Percentiles rank a stretch among this genome's conserved stretches.
Conservation (phyloP, 257 asterid genomes). For the Jacaranda copaia region DNA sequence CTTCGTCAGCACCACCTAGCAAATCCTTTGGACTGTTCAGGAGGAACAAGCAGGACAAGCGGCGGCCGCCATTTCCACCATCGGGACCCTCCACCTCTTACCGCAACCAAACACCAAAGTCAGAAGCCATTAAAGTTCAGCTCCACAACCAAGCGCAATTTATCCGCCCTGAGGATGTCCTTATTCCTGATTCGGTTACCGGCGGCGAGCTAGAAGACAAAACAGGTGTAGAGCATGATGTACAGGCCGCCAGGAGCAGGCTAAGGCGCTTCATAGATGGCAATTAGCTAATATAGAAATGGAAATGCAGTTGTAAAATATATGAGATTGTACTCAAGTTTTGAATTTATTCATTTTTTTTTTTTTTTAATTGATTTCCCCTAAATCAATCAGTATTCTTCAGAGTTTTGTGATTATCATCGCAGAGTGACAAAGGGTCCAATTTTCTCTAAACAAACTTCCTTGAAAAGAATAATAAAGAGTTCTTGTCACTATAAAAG, state of each 20-base stretch:
- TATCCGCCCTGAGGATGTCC: conserved; percentile 52
- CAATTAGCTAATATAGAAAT: conserved; percentile 27
- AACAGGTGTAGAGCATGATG: conserved; percentile 34
- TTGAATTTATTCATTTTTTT: conserved; percentile 37
- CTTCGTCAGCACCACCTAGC: conserved; percentile 40
- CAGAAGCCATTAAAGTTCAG: conserved; percentile 57
- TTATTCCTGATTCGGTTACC: conserved; percentile 27
- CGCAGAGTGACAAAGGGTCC: too few species aligned
- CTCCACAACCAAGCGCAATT: conserved; percentile 48
- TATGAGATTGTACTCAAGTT: conserved; percentile 27
- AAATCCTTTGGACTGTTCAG: conserved; percentile 39
- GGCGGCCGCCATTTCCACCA: conserved; percentile 40
- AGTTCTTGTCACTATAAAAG: too few species aligned
- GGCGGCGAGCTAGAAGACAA: conserved; percentile 27
- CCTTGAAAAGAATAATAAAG: too few species aligned
- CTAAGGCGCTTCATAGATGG: conserved; percentile 56
- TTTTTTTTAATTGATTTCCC: not conserved
- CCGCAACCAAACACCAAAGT: conserved; percentile 42
- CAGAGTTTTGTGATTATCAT: too few species aligned
- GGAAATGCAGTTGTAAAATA: conserved; percentile 29
- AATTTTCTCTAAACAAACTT: too few species aligned
- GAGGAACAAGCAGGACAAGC: conserved; percentile 43
- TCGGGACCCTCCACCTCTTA: conserved; percentile 39
- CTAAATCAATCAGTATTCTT: too few species aligned
- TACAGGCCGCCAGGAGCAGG: conserved; percentile 46